Evolutionary conservation across 208 protist genomes (phyloP).

Genomic region (Trypanosoma grayi): DNA sequence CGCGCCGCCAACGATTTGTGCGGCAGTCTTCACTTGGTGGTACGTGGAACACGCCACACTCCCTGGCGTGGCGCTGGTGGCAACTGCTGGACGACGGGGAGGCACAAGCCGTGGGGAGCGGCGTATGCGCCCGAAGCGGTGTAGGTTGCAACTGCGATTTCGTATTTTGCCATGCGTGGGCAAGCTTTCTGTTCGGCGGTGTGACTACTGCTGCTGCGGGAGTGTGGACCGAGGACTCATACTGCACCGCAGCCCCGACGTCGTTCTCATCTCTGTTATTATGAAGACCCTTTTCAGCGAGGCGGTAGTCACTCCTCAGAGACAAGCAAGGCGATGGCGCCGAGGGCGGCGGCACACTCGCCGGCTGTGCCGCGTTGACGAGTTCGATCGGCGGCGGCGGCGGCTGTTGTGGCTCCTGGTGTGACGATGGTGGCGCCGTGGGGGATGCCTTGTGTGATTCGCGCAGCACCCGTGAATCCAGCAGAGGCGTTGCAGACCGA

Average conservation of each 20-base stretch:
- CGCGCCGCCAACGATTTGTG: constrained; percentile 41
- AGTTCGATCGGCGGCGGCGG: background rate
- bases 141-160: background rate
- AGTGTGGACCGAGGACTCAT: background rate
- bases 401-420: background rate
- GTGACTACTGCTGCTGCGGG: background rate
- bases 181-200: background rate
- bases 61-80: background rate
- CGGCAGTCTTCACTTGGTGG: constrained; percentile 1
- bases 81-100: background rate
- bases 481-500: background rate
- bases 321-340: background rate
- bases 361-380: background rate
- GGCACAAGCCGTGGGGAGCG: background rate
- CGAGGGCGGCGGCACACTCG: background rate
- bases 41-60: background rate
- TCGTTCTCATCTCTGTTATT: background rate
- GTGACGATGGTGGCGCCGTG: background rate
- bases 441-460: background rate
- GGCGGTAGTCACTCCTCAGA: background rate
- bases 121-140: background rate
- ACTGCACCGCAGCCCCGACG: background rate
- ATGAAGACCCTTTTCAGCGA: background rate
- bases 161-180: background rate
- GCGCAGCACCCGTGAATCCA: constrained; percentile 5